Evolutionary conservation across 495 filamentous ascomycete species (phyloP), one percentile per base, ranked within the genome.

Genomic region (Talaromyces proteolyticus): DNA sequence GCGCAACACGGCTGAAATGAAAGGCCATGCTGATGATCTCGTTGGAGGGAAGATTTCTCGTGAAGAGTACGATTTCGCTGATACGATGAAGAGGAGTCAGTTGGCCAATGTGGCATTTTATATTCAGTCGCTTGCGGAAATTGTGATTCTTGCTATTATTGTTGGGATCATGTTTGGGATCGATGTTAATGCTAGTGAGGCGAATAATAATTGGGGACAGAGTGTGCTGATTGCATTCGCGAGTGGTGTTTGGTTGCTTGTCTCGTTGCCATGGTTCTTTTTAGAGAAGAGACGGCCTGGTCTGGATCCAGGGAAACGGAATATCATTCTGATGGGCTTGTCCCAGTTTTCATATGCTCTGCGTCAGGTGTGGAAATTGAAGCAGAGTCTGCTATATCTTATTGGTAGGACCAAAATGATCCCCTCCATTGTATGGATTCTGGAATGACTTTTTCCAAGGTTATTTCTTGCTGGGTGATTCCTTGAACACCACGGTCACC

Each of bases 191-290:
- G 77, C 64, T 6, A 78, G 76, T 50, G 55, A 67, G 38, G 73
- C 62, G 14, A 76, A 80, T 52, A 86, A 86, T 52, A 84, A 82
- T 48, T 84, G 78, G 75, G 81, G 81, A 0, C 51, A 82, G 38
- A 79, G 75, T 50, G 81, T 83, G 1, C 64, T 84, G 3, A 79
- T 86, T 42, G 78, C 80, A 6, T 84, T 84, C 61, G 78, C 70
- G 1, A 82, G 74, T 26, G 80, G 79, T 10, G 72, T 83, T 12
- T 74, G 72, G 73, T 65, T 75, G 6, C 41, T 75, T 2, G 55
- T 77, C 2, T 70, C 72, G 6, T 60, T 77, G 19, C 75, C 72
- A 70, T 75, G 73, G 73, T 75, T 77, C 39, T 53, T 77, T 20
- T 75, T 73, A 51, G 70, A 77, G 50, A 72, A 77, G 45, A 73